Base-by-base conservation (phyloP, 768 basidiomycete species). In the Kwoniella heveanensis region DNA sequence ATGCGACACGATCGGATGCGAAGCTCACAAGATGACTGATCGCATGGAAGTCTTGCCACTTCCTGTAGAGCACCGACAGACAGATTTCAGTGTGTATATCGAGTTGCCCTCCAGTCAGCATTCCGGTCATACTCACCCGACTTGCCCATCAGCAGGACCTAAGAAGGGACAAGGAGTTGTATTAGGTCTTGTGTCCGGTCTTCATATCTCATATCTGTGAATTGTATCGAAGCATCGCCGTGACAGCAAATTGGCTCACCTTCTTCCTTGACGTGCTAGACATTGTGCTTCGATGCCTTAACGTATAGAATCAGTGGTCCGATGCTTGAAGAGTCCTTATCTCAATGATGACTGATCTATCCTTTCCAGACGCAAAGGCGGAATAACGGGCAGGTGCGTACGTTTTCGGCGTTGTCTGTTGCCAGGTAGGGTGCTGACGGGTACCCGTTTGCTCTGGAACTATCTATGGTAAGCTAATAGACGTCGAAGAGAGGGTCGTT, bases 121-220 rank as follows among this genome's bases (percentile, higher is more conserved):
- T 24, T 49, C 50, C 10, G n/a, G 60, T 86, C 2, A 19, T 2
- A 36, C 58, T 66, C 80, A 92, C 92, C 88, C 90, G 93, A 78
- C 74, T 93, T 92, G 69, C 96, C 96, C 96, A 99, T 99, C 65
- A 98, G 84, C 71, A 99, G 87, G 50, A 97, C 92, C 94, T 97
- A 61, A 10, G 27, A 52, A 25, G 6, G 19, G 10, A 15, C 2
- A 0, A 30, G 12, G 22, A 37, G 27, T 52, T 26, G 0, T 22
- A 36, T 64, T 58, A 72, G 57, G 21, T 49, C 25, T 5, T 22
- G 21, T n/a, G n/a, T n/a, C n/a, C 50, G 17, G 19, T 30, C 53
- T 26, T 2, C 57, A 19, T 8, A 12, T 22, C 51, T 9, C n/a
- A 12, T 62, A 47, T 8, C 10, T 13, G 4, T 25, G 5, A 25